Conservation (phyloP, 1,284 basidiomycete genomes). For the Meripilus lineatus region DNA sequence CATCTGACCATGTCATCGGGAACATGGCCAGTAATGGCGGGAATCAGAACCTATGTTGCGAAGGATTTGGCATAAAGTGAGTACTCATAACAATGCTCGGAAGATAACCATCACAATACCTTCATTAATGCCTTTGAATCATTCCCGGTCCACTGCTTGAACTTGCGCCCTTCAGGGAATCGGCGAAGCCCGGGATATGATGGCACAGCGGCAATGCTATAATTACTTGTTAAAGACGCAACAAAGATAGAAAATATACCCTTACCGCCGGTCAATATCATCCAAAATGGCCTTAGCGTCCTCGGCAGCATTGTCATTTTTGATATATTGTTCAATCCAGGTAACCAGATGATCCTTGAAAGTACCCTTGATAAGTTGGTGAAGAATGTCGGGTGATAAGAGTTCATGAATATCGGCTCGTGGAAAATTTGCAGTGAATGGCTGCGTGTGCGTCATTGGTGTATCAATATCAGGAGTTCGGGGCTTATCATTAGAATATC, state of each 20-base stretch:
- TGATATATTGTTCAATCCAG: too few species aligned
- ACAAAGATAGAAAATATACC: neutral
- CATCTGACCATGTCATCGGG: too few species aligned
- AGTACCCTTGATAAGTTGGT: too few species aligned
- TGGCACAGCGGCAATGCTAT: conserved; percentile 11
- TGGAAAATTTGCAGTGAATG: conserved; percentile 20
- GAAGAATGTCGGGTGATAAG: conserved; percentile 22
- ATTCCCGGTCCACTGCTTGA: conserved; percentile 12
- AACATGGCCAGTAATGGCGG: conserved; percentile 19
- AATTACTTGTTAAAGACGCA: too few species aligned
- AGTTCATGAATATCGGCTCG: too few species aligned
- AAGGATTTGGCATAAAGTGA: neutral
- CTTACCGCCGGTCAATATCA: conserved; percentile 16
- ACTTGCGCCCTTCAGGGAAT: conserved; percentile 8
- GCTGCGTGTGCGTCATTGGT: too few species aligned
- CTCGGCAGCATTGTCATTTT: conserved; percentile 15
- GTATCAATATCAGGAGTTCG: too few species aligned
- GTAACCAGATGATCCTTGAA: too few species aligned
- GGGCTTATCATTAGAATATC: too few species aligned
- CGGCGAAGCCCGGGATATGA: too few species aligned
- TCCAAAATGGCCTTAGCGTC: conserved; percentile 1
- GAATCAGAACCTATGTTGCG: conserved; percentile 16
- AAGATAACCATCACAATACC: too few species aligned
- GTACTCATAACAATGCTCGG: too few species aligned
- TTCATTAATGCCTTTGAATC: conserved; percentile 13